phyloP scores from a whole-genome alignment of 164 flowering plant genomes.

The Cinnamomum micranthum region DNA sequence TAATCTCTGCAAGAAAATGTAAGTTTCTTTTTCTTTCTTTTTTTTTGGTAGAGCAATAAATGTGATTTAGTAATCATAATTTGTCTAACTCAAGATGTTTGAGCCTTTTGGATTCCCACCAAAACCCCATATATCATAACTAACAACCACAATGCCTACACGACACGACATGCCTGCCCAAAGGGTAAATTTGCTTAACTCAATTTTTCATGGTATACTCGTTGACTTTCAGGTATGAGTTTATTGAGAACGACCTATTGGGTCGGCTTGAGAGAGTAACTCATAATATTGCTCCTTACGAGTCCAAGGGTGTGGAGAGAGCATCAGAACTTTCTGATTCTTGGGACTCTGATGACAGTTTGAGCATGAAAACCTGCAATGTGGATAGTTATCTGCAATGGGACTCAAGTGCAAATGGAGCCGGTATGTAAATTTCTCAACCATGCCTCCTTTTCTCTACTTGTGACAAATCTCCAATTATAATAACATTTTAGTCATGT shows the following conservation, averaged over 20 bases:
- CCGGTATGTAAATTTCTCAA: background rate
- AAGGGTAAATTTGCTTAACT: background rate
- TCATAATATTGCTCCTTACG: slow-evolving; percentile 69
- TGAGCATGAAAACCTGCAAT: slow-evolving; percentile 1
- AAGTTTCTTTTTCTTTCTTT: slow-evolving; percentile 8
- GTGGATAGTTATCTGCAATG: slow-evolving; percentile 5
- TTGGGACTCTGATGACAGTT: slow-evolving; percentile 6
- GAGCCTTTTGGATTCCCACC: no score
- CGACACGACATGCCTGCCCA: no score
- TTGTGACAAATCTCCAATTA: no score
- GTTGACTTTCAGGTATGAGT: slow-evolving; percentile 64
- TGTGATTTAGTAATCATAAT: no score
- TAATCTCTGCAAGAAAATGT: slow-evolving; percentile 47
- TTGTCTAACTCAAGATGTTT: no score
- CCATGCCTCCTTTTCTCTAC: no score
- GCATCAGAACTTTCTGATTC: slow-evolving; percentile 49
- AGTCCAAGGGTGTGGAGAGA: slow-evolving; percentile 62
- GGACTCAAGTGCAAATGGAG: slow-evolving; percentile 14
- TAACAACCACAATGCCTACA: no score
- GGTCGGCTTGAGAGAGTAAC: slow-evolving; percentile 33
- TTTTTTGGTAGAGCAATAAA: no score
- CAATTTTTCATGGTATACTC: background rate
- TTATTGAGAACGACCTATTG: slow-evolving; percentile 76
- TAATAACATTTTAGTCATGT: no score
- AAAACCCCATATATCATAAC: no score